Base-by-base conservation (phyloP, 2,329 filamentous ascomycete species). In the Trichocomaceae sp. region DNA sequence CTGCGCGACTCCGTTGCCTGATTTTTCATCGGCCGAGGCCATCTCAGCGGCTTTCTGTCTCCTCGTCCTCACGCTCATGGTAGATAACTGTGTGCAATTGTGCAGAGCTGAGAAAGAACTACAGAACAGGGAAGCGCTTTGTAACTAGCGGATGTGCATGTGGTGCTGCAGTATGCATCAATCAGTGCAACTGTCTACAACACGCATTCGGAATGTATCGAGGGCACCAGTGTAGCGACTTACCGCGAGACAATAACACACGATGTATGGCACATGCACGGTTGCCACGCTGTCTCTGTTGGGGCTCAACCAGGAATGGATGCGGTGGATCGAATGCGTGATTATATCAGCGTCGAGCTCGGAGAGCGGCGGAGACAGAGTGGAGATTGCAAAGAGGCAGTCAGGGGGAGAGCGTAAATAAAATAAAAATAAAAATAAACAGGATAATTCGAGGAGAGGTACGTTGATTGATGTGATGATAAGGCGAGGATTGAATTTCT, bases 41-140 rank as follows among this genome's bases (percentile, higher is more conserved):
- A 65, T 62, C 52, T 67, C 60, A 17, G 66, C 64, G 31, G 66
- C 69, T 58, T 72, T 72, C 61, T 73, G 71, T 60, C 65, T 68
- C 61, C 70, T 68, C 54, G 71, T 73, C 58, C 69, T 61, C 42
- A 68, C 65, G 57, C 65, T 69, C 70, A 73, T 73, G 22, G 31
- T 55, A 35, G 2, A 65, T 19, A 17, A 19, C n/a, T 39, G 35
- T 37, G 33, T 35, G 12, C 3, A 20, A 44, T 17, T 33, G 6
- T 19, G 10, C 26, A 17, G 23, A 42, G 39, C 19, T 22, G n/a
- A 17, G 39, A 42, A n/a, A 42, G 17, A 42, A 33, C 39, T 10
- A 22, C 15, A 20, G n/a, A 37, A 19, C 5, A n/a, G n/a, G 41
- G 29, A 13, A 26, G 12, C n/a, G n/a, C n/a, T n/a, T n/a, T n/a